These are phyloP conservation scores for Chlorella sorokiniana DNA, from an alignment of 139 green algal genomes.

Conservation along the genomic window DNA sequence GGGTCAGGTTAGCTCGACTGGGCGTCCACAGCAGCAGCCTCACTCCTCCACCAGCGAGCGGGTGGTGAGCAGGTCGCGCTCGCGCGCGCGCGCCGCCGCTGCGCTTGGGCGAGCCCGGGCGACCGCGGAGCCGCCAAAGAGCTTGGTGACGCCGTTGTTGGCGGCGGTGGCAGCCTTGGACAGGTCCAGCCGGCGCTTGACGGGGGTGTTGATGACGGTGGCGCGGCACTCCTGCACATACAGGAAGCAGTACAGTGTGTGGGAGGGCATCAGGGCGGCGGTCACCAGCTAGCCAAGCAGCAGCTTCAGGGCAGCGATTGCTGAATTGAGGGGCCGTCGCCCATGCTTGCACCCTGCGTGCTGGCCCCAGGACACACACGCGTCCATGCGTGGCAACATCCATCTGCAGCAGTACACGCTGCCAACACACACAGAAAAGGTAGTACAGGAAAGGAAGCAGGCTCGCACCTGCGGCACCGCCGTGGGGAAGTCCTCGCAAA, in stretches of 20 bases:
- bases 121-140: neutral
- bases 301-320: neutral
- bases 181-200: conserved; percentile 50
- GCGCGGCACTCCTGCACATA: conserved; percentile 46
- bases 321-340: neutral
- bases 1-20: too few relatives aligned
- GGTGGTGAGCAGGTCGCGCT: conserved; percentile 39
- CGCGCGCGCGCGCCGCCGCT: neutral
- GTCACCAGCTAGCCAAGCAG: neutral
- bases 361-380: too few relatives aligned
- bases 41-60: conserved; percentile 21
- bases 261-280: neutral
- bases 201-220: conserved; percentile 58
- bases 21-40: too few relatives aligned
- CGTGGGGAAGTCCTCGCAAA: conserved; percentile 71
- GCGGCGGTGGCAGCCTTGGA: conserved; percentile 11
- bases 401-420: too few relatives aligned
- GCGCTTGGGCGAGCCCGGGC: conserved; percentile 12
- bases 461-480: conserved; percentile 27
- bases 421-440: neutral
- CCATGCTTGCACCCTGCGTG: too few relatives aligned
- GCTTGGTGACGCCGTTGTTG: conserved; percentile 16
- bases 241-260: neutral
- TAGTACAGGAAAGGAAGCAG: neutral
- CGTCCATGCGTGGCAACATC: too few relatives aligned